A percentile compares a stretch with the other conserved stretches of the same genome.
phyloP scores from a whole-genome alignment of 1,284 basidiomycete species.

The Uromyces viciae-fabae region DNA sequence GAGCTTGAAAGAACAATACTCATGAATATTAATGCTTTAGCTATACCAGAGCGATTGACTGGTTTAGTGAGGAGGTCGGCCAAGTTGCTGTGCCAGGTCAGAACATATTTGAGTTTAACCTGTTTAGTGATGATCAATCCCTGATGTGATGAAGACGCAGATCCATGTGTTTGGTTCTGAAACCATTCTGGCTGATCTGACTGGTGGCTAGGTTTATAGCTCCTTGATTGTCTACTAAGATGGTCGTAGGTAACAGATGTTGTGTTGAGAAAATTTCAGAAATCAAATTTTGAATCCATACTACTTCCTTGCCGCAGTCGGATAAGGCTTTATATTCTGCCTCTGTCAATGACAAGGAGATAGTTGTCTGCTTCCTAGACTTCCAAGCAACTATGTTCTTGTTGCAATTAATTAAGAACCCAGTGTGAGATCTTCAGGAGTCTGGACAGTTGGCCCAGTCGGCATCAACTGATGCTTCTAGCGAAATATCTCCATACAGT shows the following conservation, averaged over 20 bases:
- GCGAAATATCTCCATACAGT: too few species aligned
- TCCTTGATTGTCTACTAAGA: neutral
- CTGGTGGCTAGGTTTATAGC: neutral
- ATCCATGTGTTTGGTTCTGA: neutral
- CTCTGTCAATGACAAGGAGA: neutral
- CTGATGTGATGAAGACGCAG: neutral
- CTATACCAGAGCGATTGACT: too few species aligned
- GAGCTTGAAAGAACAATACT: too few species aligned
- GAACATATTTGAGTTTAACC: neutral
- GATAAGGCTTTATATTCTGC: neutral
- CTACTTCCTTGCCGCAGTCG: neutral
- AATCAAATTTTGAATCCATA: neutral
- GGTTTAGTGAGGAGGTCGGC: neutral
- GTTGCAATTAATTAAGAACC: neutral
- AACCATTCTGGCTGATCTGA: neutral
- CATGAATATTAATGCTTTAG: too few species aligned
- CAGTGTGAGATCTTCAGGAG: neutral
- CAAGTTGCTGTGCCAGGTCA: neutral
- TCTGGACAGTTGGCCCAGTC: neutral
- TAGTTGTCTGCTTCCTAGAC: conserved; percentile 1
- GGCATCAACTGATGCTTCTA: neutral
- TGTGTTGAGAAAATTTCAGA: neutral
- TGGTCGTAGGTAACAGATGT: neutral
- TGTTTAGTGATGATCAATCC: neutral
- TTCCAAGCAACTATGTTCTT: neutral